phyloP scores from a whole-genome alignment of 768 basidiomycete species.

The Boletus patriciae region DNA sequence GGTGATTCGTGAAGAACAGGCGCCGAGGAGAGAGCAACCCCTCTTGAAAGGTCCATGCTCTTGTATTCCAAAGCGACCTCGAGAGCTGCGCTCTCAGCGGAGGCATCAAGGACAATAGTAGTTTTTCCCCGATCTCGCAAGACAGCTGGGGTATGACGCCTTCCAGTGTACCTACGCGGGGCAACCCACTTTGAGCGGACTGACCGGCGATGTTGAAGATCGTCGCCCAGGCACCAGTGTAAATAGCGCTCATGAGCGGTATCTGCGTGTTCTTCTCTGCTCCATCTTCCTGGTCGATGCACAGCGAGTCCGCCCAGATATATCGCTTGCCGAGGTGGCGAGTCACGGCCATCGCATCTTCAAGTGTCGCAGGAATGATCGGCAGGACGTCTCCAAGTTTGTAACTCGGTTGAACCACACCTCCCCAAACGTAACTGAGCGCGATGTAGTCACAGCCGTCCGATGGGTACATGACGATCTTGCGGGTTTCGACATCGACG shows the following conservation, averaged over 20 bases:
- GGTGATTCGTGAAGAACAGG: neutral
- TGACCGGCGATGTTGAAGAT: neutral
- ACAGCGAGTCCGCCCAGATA: neutral
- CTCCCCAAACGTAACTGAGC: neutral
- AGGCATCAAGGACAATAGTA: neutral
- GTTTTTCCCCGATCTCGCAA: neutral
- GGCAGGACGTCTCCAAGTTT: neutral
- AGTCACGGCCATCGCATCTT: neutral
- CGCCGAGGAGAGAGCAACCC: neutral
- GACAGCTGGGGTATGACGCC: neutral
- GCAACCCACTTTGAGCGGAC: neutral
- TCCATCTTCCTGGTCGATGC: neutral
- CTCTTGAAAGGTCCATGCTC: neutral
- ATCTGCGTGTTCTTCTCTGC: neutral
- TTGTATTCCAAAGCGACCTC: neutral
- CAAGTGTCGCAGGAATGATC: neutral
- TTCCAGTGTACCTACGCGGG: neutral
- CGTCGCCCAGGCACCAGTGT: neutral
- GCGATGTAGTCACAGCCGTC: neutral
- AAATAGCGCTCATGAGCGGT: neutral
- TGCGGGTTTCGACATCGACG: neutral
- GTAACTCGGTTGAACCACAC: neutral
- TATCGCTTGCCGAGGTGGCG: neutral
- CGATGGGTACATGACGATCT: neutral
- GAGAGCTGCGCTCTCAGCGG: neutral